phyloP scores from a whole-genome alignment of 345 rosid genomes.

The Aegle marmelos region DNA sequence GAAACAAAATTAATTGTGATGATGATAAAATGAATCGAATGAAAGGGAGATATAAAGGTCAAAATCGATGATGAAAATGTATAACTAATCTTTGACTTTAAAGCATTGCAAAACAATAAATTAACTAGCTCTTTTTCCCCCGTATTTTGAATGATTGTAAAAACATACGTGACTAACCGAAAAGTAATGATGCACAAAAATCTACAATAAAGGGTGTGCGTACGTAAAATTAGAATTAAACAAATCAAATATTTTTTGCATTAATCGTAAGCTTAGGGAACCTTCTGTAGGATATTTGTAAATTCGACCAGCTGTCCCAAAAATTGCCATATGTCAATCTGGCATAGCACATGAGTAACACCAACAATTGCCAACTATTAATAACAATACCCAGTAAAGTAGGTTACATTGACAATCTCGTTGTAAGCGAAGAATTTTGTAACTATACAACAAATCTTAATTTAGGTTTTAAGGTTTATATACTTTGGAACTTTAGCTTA shows the following conservation, averaged over 20 bases:
- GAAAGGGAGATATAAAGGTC: background rate
- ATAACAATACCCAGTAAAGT: background rate
- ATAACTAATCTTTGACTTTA: background rate
- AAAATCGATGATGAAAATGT: no score
- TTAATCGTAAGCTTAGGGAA: background rate
- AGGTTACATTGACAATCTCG: background rate
- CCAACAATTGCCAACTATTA: background rate
- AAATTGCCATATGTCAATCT: constrained; percentile 32
- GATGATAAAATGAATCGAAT: background rate
- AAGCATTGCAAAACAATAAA: background rate
- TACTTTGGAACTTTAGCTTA: background rate
- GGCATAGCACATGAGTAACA: background rate
- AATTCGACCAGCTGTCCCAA: background rate
- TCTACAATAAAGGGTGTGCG: background rate
- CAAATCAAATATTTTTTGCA: background rate
- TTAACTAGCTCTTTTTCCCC: background rate
- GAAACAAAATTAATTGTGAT: background rate
- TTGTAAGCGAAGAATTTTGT: background rate
- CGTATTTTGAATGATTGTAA: background rate
- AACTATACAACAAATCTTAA: no score
- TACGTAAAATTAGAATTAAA: no score
- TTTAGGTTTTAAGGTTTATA: background rate
- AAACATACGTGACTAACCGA: background rate
- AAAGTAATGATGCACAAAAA: background rate
- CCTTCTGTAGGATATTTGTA: background rate